phyloP scores from a whole-genome alignment of 2,329 filamentous ascomycete species.

The Cercospora sp. region DNA sequence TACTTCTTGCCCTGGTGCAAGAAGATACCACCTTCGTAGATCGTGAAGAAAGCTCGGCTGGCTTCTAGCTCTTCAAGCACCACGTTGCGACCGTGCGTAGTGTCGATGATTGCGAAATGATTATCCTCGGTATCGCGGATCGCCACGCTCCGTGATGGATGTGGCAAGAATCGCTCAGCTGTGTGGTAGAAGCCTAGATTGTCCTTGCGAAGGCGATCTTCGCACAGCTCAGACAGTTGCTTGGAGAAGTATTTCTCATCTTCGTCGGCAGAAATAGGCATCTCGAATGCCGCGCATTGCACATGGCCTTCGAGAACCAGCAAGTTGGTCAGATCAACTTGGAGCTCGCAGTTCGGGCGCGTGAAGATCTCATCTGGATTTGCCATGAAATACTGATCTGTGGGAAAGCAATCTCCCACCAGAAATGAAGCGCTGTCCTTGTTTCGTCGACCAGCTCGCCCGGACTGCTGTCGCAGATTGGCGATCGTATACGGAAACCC shows the following conservation, averaged over 20 bases:
- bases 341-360: conserved; percentile 82
- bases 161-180: conserved; percentile 81
- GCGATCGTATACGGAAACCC: conserved; percentile 96
- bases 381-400: conserved; percentile 95
- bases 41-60: conserved; percentile 88
- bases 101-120: conserved; percentile 93
- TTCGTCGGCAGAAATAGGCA: conserved; percentile 79
- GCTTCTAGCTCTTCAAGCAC: conserved; percentile 96
- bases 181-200: conserved; percentile 84
- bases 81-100: conserved; percentile 75
- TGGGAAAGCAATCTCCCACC: conserved; percentile 83
- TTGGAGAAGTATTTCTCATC: conserved; percentile 79
- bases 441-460: conserved; percentile 85
- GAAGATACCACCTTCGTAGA: conserved; percentile 97
- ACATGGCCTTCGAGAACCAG: conserved; percentile 90
- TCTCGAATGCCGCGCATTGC: conserved; percentile 92
- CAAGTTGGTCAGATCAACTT: conserved; percentile 89
- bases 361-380: conserved; percentile 94
- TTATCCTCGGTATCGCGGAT: conserved; percentile 88
- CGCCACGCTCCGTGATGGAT: conserved; percentile 77
- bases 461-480: conserved; percentile 91
- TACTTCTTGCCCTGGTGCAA: conserved; percentile 94
- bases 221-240: conserved; percentile 69
- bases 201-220: conserved; percentile 72
- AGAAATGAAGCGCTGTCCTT: conserved; percentile 90